phyloP scores from a whole-genome alignment of 2,329 filamentous ascomycete genomes.

The Pseudofabraea citricarpa region DNA sequence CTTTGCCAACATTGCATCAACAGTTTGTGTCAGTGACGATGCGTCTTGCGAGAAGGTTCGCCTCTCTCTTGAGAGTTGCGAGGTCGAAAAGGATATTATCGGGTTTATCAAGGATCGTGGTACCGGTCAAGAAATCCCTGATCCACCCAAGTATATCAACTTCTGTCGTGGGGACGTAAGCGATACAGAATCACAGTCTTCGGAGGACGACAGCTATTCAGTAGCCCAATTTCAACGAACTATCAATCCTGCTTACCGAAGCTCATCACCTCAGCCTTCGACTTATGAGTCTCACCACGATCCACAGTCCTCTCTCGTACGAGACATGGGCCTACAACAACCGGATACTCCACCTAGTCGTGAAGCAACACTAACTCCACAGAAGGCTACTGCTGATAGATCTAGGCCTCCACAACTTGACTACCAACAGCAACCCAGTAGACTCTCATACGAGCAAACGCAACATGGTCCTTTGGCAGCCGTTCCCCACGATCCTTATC shows the following conservation, averaged over 20 bases:
- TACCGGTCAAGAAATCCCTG: slow-evolving; percentile 95
- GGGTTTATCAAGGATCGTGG: slow-evolving; percentile 83
- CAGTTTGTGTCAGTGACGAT: slow-evolving; percentile 96
- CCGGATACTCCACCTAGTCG: slow-evolving; percentile 32
- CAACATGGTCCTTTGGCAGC: slow-evolving; percentile 61
- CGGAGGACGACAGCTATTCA: slow-evolving; percentile 85
- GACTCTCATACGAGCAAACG: slow-evolving; percentile 20
- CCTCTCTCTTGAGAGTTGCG: slow-evolving; percentile 86
- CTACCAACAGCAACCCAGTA: slow-evolving; percentile 15
- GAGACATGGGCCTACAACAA: slow-evolving; percentile 57
- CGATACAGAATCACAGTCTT: slow-evolving; percentile 76
- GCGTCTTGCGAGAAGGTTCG: slow-evolving; percentile 95
- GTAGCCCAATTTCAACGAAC: slow-evolving; percentile 93
- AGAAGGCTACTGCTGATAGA: slow-evolving; percentile 34
- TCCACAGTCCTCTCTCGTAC: slow-evolving; percentile 67
- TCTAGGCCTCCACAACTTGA: slow-evolving; percentile 17
- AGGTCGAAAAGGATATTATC: slow-evolving; percentile 92
- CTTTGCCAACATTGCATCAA: slow-evolving; percentile 95
- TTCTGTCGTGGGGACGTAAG: slow-evolving; percentile 85
- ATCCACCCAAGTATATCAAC: slow-evolving; percentile 97
- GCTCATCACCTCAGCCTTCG: slow-evolving; percentile 93
- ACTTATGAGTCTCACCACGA: slow-evolving; percentile 91
- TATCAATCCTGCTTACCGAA: slow-evolving; percentile 92
- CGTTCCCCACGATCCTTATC: slow-evolving; percentile 89
- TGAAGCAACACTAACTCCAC: slow-evolving; percentile 47